These are phyloP conservation scores for Entonaema liquescens DNA, from an alignment of 495 filamentous ascomycete species.

Conservation along the genomic window DNA sequence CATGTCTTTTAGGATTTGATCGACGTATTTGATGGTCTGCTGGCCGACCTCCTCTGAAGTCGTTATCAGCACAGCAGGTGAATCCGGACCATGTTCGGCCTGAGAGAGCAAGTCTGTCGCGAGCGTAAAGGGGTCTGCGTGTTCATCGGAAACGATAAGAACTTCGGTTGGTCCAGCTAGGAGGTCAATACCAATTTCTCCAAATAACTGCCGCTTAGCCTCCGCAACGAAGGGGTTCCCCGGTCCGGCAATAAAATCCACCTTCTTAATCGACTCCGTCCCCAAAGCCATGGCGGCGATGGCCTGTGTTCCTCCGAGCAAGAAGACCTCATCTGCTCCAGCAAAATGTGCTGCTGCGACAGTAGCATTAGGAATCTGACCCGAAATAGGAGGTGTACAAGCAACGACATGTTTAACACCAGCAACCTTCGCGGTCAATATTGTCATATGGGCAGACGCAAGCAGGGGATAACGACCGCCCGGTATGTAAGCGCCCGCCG, in stretches of 20 bases:
- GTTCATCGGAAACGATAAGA: conserved; percentile 61
- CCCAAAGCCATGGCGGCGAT: conserved; percentile 73
- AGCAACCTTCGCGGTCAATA: conserved; percentile 64
- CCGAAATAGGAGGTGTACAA: conserved; percentile 62
- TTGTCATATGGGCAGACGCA: conserved; percentile 66
- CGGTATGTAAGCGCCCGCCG: conserved; percentile 57
- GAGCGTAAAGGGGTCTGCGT: conserved; percentile 60
- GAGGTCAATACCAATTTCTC: conserved; percentile 63
- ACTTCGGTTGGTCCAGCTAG: conserved; percentile 64
- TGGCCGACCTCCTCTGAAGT: conserved; percentile 54
- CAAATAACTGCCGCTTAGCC: conserved; percentile 63
- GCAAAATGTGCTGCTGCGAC: conserved; percentile 64
- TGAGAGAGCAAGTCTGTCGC: conserved; percentile 63
- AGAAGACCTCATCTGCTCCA: conserved; percentile 62
- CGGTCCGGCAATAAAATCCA: conserved; percentile 64
- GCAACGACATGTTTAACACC: conserved; percentile 60
- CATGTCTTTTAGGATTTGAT: conserved; percentile 53
- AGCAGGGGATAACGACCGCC: conserved; percentile 64
- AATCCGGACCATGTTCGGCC: conserved; percentile 63
- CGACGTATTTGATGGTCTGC: conserved; percentile 51
- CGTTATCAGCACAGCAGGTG: conserved; percentile 59
- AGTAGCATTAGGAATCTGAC: conserved; percentile 59
- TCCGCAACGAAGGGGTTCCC: conserved; percentile 66
- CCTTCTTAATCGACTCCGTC: conserved; percentile 64
- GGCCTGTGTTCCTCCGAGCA: conserved; percentile 64